Conservation (phyloP, 768 basidiomycete species). For the Phaeotremella fagi region DNA sequence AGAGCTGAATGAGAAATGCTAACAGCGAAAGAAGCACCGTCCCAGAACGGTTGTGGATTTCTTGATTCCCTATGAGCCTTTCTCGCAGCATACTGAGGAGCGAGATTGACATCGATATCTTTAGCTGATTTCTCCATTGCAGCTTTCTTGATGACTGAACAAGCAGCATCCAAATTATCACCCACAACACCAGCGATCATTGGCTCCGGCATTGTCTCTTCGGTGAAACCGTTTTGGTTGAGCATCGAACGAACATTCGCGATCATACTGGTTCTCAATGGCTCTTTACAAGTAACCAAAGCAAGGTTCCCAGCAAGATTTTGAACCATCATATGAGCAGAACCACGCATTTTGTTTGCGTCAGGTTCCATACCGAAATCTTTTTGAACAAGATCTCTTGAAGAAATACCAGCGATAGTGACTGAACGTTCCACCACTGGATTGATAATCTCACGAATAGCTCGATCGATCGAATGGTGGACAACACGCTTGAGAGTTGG, state of each 20-base stretch:
- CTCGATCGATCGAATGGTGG: conserved; percentile 82
- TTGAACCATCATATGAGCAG: conserved; percentile 93
- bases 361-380: conserved; percentile 91
- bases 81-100: conserved; percentile 71
- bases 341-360: conserved; percentile 82
- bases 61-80: conserved; percentile 66
- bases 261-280: conserved; percentile 83
- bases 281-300: conserved; percentile 96
- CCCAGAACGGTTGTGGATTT: conserved; percentile 73
- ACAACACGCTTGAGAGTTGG: conserved; percentile 84
- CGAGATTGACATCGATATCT: conserved; percentile 88
- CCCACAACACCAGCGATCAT: conserved; percentile 70
- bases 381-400: conserved; percentile 87
- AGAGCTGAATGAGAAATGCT: conserved; percentile 69
- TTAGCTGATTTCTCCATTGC: conserved; percentile 92
- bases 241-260: conserved; percentile 80
- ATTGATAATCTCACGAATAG: conserved; percentile 94
- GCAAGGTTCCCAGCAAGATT: conserved; percentile 94
- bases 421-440: conserved; percentile 98
- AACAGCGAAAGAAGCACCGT: conserved; percentile 59
- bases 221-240: conserved; percentile 80
- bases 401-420: conserved; percentile 96
- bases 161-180: conserved; percentile 90
- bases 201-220: conserved; percentile 78
- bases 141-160: conserved; percentile 89